These are phyloP conservation scores for Dendrobium officinale DNA, from an alignment of 106 monocot species.

Conservation along the genomic window DNA sequence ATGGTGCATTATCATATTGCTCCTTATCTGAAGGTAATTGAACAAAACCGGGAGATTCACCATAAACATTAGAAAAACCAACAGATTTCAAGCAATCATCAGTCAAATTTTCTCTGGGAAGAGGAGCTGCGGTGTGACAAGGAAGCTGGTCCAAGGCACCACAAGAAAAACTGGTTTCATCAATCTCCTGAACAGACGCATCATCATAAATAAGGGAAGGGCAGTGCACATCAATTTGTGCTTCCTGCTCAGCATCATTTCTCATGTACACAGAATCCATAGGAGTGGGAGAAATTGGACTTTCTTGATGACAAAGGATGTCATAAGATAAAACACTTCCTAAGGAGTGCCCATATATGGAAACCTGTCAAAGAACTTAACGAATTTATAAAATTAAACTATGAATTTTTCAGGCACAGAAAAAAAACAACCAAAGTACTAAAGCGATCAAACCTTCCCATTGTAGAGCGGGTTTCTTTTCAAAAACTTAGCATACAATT, in stretches of 20 bases:
- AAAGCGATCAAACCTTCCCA: conserved; percentile 62
- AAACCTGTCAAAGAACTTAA: conserved; percentile 54
- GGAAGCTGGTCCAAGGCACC: conserved; percentile 5
- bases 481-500: conserved; percentile 71
- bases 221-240: conserved; percentile 7
- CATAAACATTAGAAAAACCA: conserved; percentile 2
- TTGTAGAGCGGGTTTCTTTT: conserved; percentile 92
- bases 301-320: conserved; percentile 94
- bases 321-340: conserved; percentile 98
- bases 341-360: conserved; percentile 93
- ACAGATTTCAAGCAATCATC: conserved; percentile 11
- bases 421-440: conserved; percentile 11
- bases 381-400: not conserved
- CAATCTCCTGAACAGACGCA: not conserved
- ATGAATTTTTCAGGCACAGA: not conserved
- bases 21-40: conserved; percentile 4
- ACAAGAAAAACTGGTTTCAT: conserved; percentile 4
- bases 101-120: not conserved
- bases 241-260: conserved; percentile 16
- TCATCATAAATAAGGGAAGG: not conserved
- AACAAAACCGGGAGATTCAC: conserved; percentile 2
- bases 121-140: conserved; percentile 12
- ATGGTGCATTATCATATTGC: not conserved
- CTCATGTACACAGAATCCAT: conserved; percentile 29
- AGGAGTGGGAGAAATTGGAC: conserved; percentile 19